phyloP scores from a whole-genome alignment of 371 early-diverging fungal species.

The Mortierella sp. region DNA sequence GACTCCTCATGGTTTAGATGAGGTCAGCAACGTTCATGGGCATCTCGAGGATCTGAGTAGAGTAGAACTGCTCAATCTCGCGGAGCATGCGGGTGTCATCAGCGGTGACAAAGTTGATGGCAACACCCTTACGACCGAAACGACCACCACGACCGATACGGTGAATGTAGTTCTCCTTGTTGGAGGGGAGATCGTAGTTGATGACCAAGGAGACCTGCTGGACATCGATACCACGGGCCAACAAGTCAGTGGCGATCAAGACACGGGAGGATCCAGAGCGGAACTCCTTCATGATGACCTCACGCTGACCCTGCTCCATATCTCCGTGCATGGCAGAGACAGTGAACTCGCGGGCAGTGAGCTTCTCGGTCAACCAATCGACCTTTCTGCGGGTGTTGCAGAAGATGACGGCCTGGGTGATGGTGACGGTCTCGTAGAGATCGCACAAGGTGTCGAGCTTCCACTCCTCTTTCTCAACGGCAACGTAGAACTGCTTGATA shows the following conservation, averaged over 20 bases:
- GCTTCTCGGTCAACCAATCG: slow-evolving; percentile 89
- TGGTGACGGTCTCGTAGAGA: slow-evolving; percentile 91
- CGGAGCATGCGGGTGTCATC: slow-evolving; percentile 95
- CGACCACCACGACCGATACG: slow-evolving; percentile 99
- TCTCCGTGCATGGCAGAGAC: slow-evolving; percentile 98
- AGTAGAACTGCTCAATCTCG: slow-evolving; percentile 97
- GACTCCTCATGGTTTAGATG: slow-evolving; percentile 64
- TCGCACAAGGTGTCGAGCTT: slow-evolving; percentile 93
- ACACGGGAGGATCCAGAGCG: slow-evolving; percentile 95
- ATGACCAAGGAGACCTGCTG: slow-evolving; percentile 99
- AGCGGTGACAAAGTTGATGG: slow-evolving; percentile 98
- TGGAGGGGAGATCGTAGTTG: slow-evolving; percentile 98
- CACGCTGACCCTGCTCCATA: slow-evolving; percentile 97
- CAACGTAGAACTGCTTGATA: slow-evolving; percentile 93
- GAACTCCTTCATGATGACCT: slow-evolving; percentile 98
- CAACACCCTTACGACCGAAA: slow-evolving; percentile 99
- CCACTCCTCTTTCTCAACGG: slow-evolving; percentile 93
- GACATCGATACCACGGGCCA: slow-evolving; percentile 99
- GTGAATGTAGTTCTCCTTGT: slow-evolving; percentile 98
- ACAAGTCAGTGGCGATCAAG: slow-evolving; percentile 98
- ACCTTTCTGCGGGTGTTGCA: slow-evolving; percentile 97
- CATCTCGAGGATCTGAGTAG: slow-evolving; percentile 97
- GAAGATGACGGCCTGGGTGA: slow-evolving; percentile 97
- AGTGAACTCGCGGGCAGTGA: slow-evolving; percentile 88
- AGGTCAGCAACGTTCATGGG: slow-evolving; percentile 92